Evolutionary conservation across 192 early-diverging fungal genomes (phyloP), one percentile per base, ranked within the genome.

Genomic region (Polychytrium aggregatum): DNA sequence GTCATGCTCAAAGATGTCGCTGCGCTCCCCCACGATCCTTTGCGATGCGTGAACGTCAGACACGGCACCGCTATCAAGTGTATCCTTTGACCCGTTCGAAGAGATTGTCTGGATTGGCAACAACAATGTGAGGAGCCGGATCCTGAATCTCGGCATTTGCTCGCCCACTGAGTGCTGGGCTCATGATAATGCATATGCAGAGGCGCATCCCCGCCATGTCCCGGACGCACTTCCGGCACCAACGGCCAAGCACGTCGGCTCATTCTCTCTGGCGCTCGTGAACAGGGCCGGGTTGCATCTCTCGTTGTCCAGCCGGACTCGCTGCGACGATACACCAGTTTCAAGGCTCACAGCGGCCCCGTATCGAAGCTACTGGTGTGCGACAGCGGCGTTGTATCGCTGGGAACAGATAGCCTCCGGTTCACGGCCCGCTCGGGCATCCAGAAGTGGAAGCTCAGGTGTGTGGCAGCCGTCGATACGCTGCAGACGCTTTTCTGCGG

Each of bases 31-130:
- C n/a, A n/a, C n/a, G n/a, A n/a, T n/a, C n/a, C n/a, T n/a, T n/a
- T n/a, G n/a, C n/a, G n/a, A n/a, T n/a, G n/a, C n/a, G n/a, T n/a
- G n/a, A n/a, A n/a, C n/a, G n/a, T n/a, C n/a, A n/a, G n/a, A n/a
- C n/a, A n/a, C n/a, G n/a, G n/a, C n/a, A n/a, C 50, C 57, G 18
- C 13, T 62, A 29, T 55, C 82, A 8, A 35, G 62, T 11, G 26
- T 81, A 9, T 49, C 68, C 10, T 85, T 83, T 46, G 87, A 88
- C 60, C 56, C 71, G 1, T 62, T 75, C 43, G 82, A 88, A 51
- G 87, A 92, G 58, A 71, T 94, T 5, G 35, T 97, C 41, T 95
- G 90, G 84, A 59, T 77, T 1, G 93, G 88, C 45, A 82, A 87
- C 54, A 83, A 82, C 39, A 82, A 82, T 54, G 87, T 90, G 70